Percentiles rank a stretch among this genome's conserved stretches.
Evolutionary conservation across 352 stramenopile species (phyloP).

Genomic region (Phytophthora pisi): DNA sequence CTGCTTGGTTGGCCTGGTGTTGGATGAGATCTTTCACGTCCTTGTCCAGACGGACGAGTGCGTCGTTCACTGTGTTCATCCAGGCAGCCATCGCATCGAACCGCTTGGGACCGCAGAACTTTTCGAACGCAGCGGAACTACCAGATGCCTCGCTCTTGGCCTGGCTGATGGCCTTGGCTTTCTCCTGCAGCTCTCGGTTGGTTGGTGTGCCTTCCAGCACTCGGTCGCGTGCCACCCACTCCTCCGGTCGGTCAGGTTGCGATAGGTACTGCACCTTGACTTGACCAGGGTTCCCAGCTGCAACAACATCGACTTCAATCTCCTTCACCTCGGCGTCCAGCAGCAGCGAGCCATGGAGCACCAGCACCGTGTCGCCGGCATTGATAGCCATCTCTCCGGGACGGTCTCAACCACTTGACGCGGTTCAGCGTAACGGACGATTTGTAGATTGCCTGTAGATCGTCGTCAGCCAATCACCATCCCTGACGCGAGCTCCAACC

Average conservation of each 20-base stretch:
- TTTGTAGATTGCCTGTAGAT: slow-evolving; percentile 11
- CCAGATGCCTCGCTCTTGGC: slow-evolving; percentile 50
- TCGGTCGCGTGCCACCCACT: slow-evolving; percentile 71
- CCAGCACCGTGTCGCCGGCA: slow-evolving; percentile 62
- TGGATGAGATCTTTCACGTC: slow-evolving; percentile 17
- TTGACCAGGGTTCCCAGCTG: slow-evolving; percentile 10
- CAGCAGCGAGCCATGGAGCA: slow-evolving; percentile 68
- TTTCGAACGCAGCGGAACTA: slow-evolving; percentile 38
- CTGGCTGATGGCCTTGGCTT: slow-evolving; percentile 50
- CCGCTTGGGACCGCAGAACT: slow-evolving; percentile 21
- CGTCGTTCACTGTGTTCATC: slow-evolving; percentile 33
- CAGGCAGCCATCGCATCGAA: slow-evolving; percentile 28
- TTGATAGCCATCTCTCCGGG: slow-evolving; percentile 36
- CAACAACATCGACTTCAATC: slow-evolving; percentile 12
- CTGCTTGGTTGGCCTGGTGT: slow-evolving; percentile 13
- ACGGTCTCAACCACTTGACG: slow-evolving; percentile 8
- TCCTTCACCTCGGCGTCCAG: slow-evolving; percentile 81
- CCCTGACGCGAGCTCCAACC: slow-evolving; percentile 9
- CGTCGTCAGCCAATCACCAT: slow-evolving; percentile 38
- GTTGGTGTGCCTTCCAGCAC: slow-evolving; percentile 62
- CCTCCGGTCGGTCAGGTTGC: slow-evolving; percentile 85
- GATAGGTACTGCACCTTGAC: slow-evolving; percentile 89
- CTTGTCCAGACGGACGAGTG: slow-evolving; percentile 17
- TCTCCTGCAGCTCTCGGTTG: slow-evolving; percentile 58
- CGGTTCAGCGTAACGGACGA: slow-evolving; percentile 2